Base-by-base conservation (phyloP, 768 basidiomycete species). In the Lentinula sp. region DNA sequence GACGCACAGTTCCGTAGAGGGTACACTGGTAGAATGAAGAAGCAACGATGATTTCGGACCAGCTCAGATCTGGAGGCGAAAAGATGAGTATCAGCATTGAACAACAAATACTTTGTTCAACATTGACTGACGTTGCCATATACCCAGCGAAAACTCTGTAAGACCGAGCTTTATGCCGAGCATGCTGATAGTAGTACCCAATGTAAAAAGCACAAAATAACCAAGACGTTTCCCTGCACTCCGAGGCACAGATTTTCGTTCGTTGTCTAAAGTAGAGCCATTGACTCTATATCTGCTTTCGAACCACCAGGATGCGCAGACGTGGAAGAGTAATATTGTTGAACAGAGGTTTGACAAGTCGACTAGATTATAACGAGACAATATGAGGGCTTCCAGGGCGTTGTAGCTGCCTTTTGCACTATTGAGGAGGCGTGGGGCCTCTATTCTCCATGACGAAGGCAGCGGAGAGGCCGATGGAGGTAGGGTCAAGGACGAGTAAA, bases 21-120 rank as follows among this genome's bases (percentile, higher is more conserved):
- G 93, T 85, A 69, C 95, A 89, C 70, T 98, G 97, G 71, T 89
- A 97, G 74, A 95, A 93, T 46, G 90, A 69, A 1, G 93, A 85
- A 39, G 83, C 82, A 23, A 89, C 75, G 13, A 82, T 73, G 59
- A 91, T 79, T 67, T 98, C 95, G 60, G 91, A 84, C 63, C 82
- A 79, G 62, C 82, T 88, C 68, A 95, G 76, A 72, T 93, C 95
- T 96, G 67, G 45, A 57, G 64, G n/a, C 21, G 21, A 42, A 63
- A 8, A 45, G 39, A 62, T 39, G 32, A 16, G 42, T 39, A 39
- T 59, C 4, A 23, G 34, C 13, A 54, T 35, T 16, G 8, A 52
- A 42, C 57, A 51, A 43, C 35, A 53, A 18, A 16, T 60, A 28
- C 28, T 32, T 34, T 62, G 51, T 28, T 55, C 31, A 65, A 52